These are phyloP conservation scores for Chlorella variabilis DNA, from an alignment of 163 green algal species.

Conservation along the genomic window DNA sequence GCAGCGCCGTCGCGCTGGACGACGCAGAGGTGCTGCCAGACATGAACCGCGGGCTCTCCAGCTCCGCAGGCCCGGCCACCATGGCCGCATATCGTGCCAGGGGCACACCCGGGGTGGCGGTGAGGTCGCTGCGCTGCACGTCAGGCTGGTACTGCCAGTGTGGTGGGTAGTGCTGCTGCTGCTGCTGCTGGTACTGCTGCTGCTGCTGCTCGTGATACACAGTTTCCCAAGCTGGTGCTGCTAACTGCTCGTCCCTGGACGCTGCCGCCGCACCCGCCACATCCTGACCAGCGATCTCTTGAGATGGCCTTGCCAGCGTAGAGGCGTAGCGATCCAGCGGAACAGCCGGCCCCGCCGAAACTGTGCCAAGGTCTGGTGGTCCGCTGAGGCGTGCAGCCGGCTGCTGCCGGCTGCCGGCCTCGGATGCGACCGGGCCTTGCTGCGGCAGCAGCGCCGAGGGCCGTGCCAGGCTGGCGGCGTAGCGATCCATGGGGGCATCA, in stretches of 20 bases:
- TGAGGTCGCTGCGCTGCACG: neutral
- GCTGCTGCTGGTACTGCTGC: neutral
- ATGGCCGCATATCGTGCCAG: constrained; percentile 5
- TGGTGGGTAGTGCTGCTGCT: neutral
- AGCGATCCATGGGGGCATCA: neutral
- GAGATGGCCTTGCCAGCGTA: neutral
- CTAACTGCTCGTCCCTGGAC: no score
- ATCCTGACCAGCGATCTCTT: no score
- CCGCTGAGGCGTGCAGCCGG: neutral
- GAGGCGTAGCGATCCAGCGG: neutral
- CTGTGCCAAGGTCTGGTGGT: neutral
- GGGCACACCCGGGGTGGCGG: neutral
- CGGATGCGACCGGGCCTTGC: neutral
- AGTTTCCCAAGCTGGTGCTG: no score
- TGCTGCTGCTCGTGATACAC: neutral
- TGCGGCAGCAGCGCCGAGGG: neutral
- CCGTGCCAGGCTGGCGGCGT: neutral
- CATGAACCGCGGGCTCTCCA: no score
- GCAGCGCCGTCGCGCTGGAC: no score
- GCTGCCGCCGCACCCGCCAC: no score
- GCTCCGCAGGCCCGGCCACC: no score
- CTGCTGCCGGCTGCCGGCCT: neutral
- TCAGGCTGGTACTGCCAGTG: neutral
- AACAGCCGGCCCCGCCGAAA: neutral
- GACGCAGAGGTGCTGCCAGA: no score